Base-by-base conservation (phyloP, 768 basidiomycete species). In the Tubosaeta sp. region DNA sequence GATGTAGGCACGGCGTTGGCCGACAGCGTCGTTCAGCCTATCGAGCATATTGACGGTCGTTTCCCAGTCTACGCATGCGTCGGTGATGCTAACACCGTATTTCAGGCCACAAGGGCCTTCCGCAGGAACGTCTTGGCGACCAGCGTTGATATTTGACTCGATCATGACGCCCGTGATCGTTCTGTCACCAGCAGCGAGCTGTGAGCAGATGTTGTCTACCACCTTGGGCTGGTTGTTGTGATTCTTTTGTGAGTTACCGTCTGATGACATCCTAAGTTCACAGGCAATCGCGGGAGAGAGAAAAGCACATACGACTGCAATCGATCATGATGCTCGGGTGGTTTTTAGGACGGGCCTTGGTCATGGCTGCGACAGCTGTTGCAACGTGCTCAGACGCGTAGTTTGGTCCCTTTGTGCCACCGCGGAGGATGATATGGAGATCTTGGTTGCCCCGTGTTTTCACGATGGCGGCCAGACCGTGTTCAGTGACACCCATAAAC, bases 201-300 rank as follows among this genome's bases (percentile, higher is more conserved):
- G 95, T 3, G 69, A 71, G 69, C 83, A 84, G 62, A 92, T 80
- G 68, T 80, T 71, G 57, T 82, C 78, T 51, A 91, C 64, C 39
- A 92, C 91, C 59, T 83, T 83, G 16, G 93, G 85, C 70, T 97
- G 95, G 72, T 95, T 95, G 64, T 82, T 80, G 75, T 95, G 89
- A 71, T 97, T 86, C 76, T 98, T 98, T 54, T 85, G 83, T 33
- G 94, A 97, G 77, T 99, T 99, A 29, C 95, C 95, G 64, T 97
- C 93, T 86, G 57, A 32, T 8, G 42, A 52, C 26, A 50, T 10
- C 1, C 11, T 54, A 1, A 37, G 45, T 46, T 17, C 16, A 16
- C 17, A 7, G 13, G 14, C n/a, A 19, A 29, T 4, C 4, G 43
- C 16, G 19, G 4, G 12, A 22, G 9, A 13, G 38, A 35, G 39